phyloP scores from a whole-genome alignment of 108 stramenopile genomes.

The Pseudonitzschia multistriata region DNA sequence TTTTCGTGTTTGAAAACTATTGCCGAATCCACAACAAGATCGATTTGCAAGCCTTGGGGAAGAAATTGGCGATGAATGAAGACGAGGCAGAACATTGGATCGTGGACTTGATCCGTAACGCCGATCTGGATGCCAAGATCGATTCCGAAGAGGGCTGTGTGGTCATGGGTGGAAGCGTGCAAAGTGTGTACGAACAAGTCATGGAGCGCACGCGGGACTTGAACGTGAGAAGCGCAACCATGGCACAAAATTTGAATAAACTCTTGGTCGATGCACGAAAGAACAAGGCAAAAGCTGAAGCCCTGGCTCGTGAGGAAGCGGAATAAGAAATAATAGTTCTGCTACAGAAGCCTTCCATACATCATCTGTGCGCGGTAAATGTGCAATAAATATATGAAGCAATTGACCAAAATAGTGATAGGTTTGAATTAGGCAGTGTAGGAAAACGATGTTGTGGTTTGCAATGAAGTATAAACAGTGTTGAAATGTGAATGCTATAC shows the following conservation, averaged over 20 bases:
- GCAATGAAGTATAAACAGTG: no score
- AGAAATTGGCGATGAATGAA: constrained; percentile 92
- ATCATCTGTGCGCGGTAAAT: background rate
- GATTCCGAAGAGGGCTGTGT: constrained; percentile 92
- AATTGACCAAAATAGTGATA: no score
- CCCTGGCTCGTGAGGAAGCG: constrained; percentile 52
- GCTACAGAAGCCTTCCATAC: background rate
- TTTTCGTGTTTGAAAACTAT: constrained; percentile 99
- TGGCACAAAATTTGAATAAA: constrained; percentile 64
- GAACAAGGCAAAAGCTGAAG: constrained; percentile 59
- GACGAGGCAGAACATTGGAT: constrained; percentile 97
- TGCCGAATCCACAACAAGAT: constrained; percentile 99
- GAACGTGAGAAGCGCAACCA: constrained; percentile 77
- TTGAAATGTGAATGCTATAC: no score
- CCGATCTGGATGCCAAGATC: constrained; percentile 94
- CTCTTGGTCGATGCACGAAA: constrained; percentile 61
- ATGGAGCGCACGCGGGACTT: constrained; percentile 97
- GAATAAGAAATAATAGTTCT: constrained; percentile 2
- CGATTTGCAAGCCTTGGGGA: constrained; percentile 91
- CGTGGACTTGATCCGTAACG: constrained; percentile 96
- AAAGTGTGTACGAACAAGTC: constrained; percentile 87
- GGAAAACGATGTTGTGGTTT: no score
- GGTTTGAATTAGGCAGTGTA: no score
- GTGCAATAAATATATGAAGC: no score
- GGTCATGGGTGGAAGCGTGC: constrained; percentile 87